Conservation (phyloP, 345 rosid species). For the Moricandia arvensis region DNA sequence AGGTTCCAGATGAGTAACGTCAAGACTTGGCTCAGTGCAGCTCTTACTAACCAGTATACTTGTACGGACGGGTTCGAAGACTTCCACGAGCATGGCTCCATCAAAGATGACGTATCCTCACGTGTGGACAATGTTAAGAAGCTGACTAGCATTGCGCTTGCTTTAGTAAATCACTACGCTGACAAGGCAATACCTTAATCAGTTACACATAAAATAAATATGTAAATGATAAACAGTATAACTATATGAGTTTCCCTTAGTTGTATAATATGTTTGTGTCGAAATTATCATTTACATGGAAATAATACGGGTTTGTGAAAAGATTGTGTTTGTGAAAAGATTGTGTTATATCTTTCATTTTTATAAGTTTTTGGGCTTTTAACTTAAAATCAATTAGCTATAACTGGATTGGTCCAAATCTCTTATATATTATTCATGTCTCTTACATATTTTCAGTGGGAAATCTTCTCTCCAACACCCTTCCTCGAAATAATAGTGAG, state of each 20-base stretch:
- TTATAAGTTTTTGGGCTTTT: too few relatives aligned
- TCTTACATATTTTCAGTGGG: too few relatives aligned
- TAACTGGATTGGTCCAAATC: too few relatives aligned
- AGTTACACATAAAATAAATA: not conserved
- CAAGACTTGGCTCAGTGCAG: conserved; percentile 92
- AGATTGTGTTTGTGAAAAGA: too few relatives aligned
- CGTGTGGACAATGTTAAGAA: conserved; percentile 56
- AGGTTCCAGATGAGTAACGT: conserved; percentile 80
- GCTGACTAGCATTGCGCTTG: conserved; percentile 72
- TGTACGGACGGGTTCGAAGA: conserved; percentile 77
- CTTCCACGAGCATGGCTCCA: conserved; percentile 39
- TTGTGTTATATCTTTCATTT: too few relatives aligned
- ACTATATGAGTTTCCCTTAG: not conserved
- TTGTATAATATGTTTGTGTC: not conserved
- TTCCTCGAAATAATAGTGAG: too few relatives aligned
- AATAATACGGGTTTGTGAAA: not conserved
- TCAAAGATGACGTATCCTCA: conserved; percentile 49
- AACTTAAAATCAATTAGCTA: too few relatives aligned
- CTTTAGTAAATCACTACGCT: conserved; percentile 57
- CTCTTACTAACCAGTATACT: conserved; percentile 73
- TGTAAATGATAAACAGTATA: not conserved
- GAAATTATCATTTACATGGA: not conserved
- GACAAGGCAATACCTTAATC: conserved; percentile 36
- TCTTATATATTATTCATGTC: too few relatives aligned
- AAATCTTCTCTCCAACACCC: too few relatives aligned